Percentiles rank a stretch among this genome's conserved stretches.
These are phyloP conservation scores for Penicillium vulpinum DNA, from an alignment of 2,329 filamentous ascomycete genomes.

Conservation along the genomic window DNA sequence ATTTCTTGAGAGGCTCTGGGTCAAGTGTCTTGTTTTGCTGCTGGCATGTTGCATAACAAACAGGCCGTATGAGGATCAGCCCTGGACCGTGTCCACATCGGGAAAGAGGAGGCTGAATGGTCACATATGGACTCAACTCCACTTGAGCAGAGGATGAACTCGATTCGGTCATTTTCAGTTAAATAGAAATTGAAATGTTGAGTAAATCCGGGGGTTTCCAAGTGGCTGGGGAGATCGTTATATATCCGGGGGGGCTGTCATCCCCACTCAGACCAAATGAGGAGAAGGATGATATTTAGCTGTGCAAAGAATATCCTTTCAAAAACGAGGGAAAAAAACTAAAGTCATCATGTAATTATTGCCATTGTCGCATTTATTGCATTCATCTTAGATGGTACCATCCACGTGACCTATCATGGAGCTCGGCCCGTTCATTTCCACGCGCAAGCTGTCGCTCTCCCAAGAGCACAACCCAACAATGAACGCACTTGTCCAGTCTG, in stretches of 20 bases:
- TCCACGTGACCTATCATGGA: slow-evolving; percentile 9
- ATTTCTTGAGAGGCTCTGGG: slow-evolving; percentile 62
- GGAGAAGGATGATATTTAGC: background rate
- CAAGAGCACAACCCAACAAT: slow-evolving; percentile 29
- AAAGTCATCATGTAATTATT: background rate
- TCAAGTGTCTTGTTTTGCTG: slow-evolving; percentile 44
- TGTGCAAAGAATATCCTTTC: background rate
- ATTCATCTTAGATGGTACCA: background rate
- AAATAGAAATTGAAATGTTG: background rate
- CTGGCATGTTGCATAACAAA: slow-evolving; percentile 26
- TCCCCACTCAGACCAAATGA: background rate
- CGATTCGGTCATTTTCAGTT: background rate
- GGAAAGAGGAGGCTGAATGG: slow-evolving; percentile 49
- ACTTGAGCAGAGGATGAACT: slow-evolving; percentile 3
- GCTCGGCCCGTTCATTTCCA: background rate
- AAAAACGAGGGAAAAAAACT: background rate
- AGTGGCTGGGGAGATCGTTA: background rate
- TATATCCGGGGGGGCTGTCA: background rate
- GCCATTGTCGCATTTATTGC: background rate
- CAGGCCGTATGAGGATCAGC: slow-evolving; percentile 48
- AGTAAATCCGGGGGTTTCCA: background rate
- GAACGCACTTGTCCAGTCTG: slow-evolving; percentile 41
- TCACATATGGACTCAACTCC: slow-evolving; percentile 7
- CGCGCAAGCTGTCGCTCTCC: background rate
- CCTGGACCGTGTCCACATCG: slow-evolving; percentile 52